Percentiles rank a stretch among this genome's conserved stretches.
phyloP scores from a whole-genome alignment of 495 filamentous ascomycete genomes.

The Podospora appendiculata region DNA sequence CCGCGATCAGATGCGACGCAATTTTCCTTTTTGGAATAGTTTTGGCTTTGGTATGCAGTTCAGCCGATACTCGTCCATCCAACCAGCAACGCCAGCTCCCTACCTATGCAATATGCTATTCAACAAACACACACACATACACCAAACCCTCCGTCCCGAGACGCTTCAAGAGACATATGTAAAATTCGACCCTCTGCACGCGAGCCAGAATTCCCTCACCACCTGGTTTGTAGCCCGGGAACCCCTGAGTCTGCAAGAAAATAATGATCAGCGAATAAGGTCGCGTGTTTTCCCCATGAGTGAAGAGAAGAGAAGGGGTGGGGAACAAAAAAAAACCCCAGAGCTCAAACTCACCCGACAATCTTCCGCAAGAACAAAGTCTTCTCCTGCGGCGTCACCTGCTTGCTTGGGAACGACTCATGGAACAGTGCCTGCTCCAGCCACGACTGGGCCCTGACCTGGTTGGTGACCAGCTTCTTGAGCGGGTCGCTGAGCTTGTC shows the following conservation, averaged over 20 bases:
- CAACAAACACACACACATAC: too few relatives aligned
- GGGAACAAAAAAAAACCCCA: background rate
- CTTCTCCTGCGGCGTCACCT: slow-evolving; percentile 56
- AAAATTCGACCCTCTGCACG: slow-evolving; percentile 11
- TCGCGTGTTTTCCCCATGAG: too few relatives aligned
- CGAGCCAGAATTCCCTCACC: slow-evolving; percentile 21
- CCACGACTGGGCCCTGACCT: slow-evolving; percentile 55
- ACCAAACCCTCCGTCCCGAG: too few relatives aligned
- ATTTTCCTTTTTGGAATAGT: too few relatives aligned
- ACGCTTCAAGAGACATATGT: slow-evolving; percentile 11
- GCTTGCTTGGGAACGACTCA: slow-evolving; percentile 51
- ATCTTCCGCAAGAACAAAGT: slow-evolving; percentile 51
- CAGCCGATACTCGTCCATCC: too few relatives aligned
- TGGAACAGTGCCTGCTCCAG: slow-evolving; percentile 47
- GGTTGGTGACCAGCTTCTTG: slow-evolving; percentile 62
- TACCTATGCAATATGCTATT: too few relatives aligned
- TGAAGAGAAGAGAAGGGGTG: background rate
- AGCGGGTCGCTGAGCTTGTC: slow-evolving; percentile 69
- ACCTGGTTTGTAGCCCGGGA: slow-evolving; percentile 15
- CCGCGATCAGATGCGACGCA: too few relatives aligned
- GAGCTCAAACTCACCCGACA: slow-evolving; percentile 42
- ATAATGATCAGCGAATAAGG: too few relatives aligned
- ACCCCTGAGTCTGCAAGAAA: slow-evolving; percentile 8
- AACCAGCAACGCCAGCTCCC: too few relatives aligned
- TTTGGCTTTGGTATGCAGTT: too few relatives aligned